Conservation (phyloP, 768 basidiomycete genomes). For the Podaxis sp. region DNA sequence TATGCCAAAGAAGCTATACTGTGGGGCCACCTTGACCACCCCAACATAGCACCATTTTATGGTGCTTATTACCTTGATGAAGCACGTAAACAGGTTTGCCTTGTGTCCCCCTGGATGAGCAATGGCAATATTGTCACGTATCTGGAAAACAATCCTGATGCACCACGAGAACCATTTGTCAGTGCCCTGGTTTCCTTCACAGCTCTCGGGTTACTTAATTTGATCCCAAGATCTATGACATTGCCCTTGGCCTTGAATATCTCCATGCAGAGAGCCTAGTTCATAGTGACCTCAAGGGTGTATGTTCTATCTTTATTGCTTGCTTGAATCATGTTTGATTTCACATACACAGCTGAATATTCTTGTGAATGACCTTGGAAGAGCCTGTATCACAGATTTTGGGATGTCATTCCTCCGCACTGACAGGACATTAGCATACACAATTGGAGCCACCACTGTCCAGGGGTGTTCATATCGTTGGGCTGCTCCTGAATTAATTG, state of each 20-base stretch:
- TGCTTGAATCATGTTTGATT: neutral
- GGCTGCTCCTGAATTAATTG: slow-evolving; percentile 21
- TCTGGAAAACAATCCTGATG: neutral
- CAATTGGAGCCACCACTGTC: neutral
- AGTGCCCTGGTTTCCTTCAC: neutral
- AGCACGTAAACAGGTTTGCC: neutral
- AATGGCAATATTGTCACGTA: slow-evolving; percentile 4
- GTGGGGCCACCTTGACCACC: slow-evolving; percentile 5
- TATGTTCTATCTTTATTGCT: neutral
- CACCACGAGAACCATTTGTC: neutral
- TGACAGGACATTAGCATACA: slow-evolving; percentile 1
- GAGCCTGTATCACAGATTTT: slow-evolving; percentile 19
- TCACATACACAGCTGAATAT: slow-evolving; percentile 15
- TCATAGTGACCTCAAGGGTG: slow-evolving; percentile 20
- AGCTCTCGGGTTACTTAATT: neutral
- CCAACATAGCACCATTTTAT: slow-evolving; percentile 6
- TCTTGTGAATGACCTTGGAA: slow-evolving; percentile 12
- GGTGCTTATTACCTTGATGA: slow-evolving; percentile 1
- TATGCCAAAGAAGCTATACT: slow-evolving; percentile 2
- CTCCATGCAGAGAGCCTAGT: slow-evolving; percentile 15
- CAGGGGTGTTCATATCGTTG: slow-evolving; percentile 13
- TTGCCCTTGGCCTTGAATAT: slow-evolving; percentile 16
- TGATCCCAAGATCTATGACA: slow-evolving; percentile 14
- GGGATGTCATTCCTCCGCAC: slow-evolving; percentile 15
- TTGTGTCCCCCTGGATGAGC: slow-evolving; percentile 17